A percentile compares a stretch with the other conserved stretches of the same genome.
These are phyloP conservation scores for Saccharomycopsis sp. DNA, from an alignment of 805 yeast genomes.

Conservation along the genomic window DNA sequence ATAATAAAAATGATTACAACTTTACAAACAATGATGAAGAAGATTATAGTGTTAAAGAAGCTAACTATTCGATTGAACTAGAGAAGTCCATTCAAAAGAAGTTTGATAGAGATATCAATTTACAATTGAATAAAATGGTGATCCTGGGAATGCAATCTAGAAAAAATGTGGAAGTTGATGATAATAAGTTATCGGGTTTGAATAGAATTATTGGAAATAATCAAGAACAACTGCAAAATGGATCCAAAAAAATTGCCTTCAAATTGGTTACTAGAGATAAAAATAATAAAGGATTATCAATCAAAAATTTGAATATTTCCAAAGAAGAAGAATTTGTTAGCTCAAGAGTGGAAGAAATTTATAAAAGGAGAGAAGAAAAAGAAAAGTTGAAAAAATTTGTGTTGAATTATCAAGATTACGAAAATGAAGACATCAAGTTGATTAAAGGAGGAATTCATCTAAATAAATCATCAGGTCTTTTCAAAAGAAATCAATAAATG, in stretches of 20 bases:
- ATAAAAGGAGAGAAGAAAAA: constrained; percentile 40
- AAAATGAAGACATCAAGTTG: neutral
- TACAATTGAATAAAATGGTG: constrained; percentile 43
- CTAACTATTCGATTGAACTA: constrained; percentile 21
- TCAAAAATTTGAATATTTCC: constrained; percentile 43
- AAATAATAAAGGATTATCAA: constrained; percentile 21
- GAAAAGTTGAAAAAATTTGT: constrained; percentile 49
- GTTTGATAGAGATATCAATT: constrained; percentile 34
- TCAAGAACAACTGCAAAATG: constrained; percentile 3
- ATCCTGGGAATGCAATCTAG: constrained; percentile 38
- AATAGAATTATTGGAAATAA: neutral
- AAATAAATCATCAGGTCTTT: no score
- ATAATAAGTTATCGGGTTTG: constrained; percentile 18
- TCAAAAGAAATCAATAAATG: no score
- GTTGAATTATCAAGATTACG: constrained; percentile 19
- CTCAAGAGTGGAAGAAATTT: constrained; percentile 40
- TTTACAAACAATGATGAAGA: constrained; percentile 15
- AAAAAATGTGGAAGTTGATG: constrained; percentile 19
- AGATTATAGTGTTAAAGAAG: constrained; percentile 11
- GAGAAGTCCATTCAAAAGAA: constrained; percentile 28
- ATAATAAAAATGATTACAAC: constrained; percentile 12
- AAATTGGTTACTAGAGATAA: constrained; percentile 17
- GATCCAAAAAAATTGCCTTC: constrained; percentile 1
- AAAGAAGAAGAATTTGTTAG: constrained; percentile 41
- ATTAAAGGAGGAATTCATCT: neutral